Evolutionary conservation across 2,329 filamentous ascomycete species (phyloP), one percentile per base, ranked within the genome.

Genomic region (Penicillium sp.): DNA sequence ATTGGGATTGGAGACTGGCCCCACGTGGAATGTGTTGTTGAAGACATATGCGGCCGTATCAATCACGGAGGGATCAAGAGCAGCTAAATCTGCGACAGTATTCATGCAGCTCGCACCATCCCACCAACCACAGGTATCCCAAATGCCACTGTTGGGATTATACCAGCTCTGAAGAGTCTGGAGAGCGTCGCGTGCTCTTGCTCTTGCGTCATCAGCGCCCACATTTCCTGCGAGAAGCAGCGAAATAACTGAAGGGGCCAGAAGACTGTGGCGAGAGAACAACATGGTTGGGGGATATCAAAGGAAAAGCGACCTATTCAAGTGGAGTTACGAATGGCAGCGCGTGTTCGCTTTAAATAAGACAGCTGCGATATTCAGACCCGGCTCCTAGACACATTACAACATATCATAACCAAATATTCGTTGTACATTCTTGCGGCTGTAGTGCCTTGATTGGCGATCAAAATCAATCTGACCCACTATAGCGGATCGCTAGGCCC

Each of bases 51-150:
- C 66, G 2, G 75, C 78, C 0, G 73, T 67, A 0, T 66, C 59
- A n/a, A 65, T 65, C 53, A 73, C 72, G 19, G 62, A 72, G 44
- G 64, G 66, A 55, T 77, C 74, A 29, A 74, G 48, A 1, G 71
- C 70, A 8, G 77, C 77, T 25, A 84, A 72, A 55, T 90, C 84
- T 51, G 81, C 82, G 19, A 90, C 72, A 3, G 80, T 81, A 0
- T 86, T 89, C 58, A 91, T 75, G 57, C 81, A 81, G 68, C 90
- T 91, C 44, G 83, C 89, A 53, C 82, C 82, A 68, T 90, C 89
- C 89, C 89, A 91, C 89, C 89, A 91, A n/a, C 82, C 81, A 8
- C 82, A 80, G 0, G 82, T 81, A 54, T 84, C 74, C 86, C 86
- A 91, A 13, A 89, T 76, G 4, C 89, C 88, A 1, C 80, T 85